These are phyloP conservation scores for Candida tammaniensis DNA, from an alignment of 805 yeast genomes.

Conservation along the genomic window DNA sequence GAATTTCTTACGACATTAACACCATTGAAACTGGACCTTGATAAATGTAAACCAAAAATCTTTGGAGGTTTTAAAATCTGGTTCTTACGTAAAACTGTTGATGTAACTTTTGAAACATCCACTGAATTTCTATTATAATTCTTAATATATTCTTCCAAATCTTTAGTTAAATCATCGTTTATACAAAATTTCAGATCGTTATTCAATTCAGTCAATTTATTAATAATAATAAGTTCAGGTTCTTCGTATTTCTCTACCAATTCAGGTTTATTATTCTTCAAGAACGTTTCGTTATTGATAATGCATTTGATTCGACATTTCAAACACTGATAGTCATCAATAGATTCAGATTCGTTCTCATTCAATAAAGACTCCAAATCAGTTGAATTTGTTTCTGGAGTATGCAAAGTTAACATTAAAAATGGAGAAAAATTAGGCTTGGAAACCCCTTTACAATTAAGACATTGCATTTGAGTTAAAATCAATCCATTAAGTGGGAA, in stretches of 20 bases:
- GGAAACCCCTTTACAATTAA: constrained; percentile 61
- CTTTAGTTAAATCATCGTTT: constrained; percentile 63
- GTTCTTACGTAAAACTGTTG: constrained; percentile 67
- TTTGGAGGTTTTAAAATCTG: constrained; percentile 65
- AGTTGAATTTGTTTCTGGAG: constrained; percentile 56
- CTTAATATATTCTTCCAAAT: constrained; percentile 46
- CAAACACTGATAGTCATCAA: constrained; percentile 78
- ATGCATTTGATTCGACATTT: constrained; percentile 53
- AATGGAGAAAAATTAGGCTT: constrained; percentile 58
- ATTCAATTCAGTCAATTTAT: constrained; percentile 33
- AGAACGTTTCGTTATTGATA: constrained; percentile 24
- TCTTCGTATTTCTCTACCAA: constrained; percentile 21
- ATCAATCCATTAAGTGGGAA: constrained; percentile 74
- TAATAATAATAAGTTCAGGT: constrained; percentile 21
- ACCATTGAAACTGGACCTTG: constrained; percentile 76
- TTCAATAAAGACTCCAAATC: constrained; percentile 53
- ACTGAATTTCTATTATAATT: constrained; percentile 44
- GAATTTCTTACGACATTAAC: constrained; percentile 68
- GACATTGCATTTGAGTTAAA: constrained; percentile 67
- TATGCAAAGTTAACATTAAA: constrained; percentile 68
- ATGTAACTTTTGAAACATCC: constrained; percentile 45
- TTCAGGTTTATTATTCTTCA: constrained; percentile 26
- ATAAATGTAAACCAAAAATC: constrained; percentile 74
- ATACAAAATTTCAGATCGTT: constrained; percentile 42
- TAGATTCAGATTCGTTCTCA: constrained; percentile 60